Evolutionary conservation across 192 early-diverging fungal genomes (phyloP).

Genomic region (Coemansia sp.): DNA sequence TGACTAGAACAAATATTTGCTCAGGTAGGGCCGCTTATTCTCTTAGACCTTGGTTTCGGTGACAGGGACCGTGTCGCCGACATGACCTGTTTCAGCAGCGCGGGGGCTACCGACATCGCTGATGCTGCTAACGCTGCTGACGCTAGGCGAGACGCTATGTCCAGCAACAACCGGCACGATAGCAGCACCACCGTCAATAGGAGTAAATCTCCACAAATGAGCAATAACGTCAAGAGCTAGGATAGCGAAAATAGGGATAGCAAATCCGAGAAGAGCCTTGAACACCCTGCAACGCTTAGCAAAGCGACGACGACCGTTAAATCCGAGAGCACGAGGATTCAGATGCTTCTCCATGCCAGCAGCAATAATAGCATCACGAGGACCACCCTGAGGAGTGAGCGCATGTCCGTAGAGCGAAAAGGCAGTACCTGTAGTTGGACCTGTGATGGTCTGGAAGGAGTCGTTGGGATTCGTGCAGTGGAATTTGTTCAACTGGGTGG

Average conservation of each 20-base stretch:
- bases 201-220: constrained; percentile 36
- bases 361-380: constrained; percentile 30
- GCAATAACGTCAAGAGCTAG: constrained; percentile 41
- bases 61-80: constrained; percentile 17
- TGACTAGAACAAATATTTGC: background rate
- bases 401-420: constrained; percentile 55
- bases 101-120: constrained; percentile 30
- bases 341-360: constrained; percentile 14
- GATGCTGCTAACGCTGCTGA: constrained; percentile 41
- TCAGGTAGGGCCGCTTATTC: too few relatives aligned
- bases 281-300: constrained; percentile 44
- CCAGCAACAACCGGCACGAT: constrained; percentile 14
- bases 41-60: constrained; percentile 54
- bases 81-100: constrained; percentile 20
- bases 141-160: constrained; percentile 26
- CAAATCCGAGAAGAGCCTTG: constrained; percentile 51
- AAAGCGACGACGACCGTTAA: constrained; percentile 44
- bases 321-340: constrained; percentile 25
- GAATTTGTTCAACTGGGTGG: constrained; percentile 57
- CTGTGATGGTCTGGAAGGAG: constrained; percentile 1
- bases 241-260: constrained; percentile 52
- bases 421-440: constrained; percentile 20
- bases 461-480: constrained; percentile 25
- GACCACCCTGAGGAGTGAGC: constrained; percentile 37
- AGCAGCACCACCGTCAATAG: constrained; percentile 3